Base-by-base conservation (phyloP, 305 asterid species). In the Fraxinus albicans region DNA sequence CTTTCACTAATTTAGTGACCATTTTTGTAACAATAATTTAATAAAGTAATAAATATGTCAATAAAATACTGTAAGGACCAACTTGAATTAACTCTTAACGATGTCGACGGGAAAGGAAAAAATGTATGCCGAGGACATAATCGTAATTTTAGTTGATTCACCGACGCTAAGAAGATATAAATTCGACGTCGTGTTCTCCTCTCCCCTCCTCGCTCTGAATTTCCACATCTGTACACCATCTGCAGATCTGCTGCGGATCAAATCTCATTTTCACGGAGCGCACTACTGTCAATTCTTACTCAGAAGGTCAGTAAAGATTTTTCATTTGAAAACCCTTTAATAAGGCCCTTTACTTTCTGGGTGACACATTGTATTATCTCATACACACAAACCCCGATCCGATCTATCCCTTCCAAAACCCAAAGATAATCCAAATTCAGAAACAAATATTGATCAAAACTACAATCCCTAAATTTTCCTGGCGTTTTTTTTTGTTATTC, bases 371-470 rank as follows among this genome's bases (percentile, higher is more conserved):
- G 76, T 31, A 60, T 75, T 31, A 8, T 80, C 81, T 77, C 67
- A 31, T 9, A 63, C 23, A 21, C 77, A 8, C 60, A 6, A 36
- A 21, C 7, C 27, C 75, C 27, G 79, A 83, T 88, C 83, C 58
- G 50, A 42, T 42, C 50, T 15, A 44, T 40, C 47, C 34, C 63
- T 80, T 6, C 82, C 78, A 44, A 34, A 19, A 5, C 29, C 83
- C 60, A n/a, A 50, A 76, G 35, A 19, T 13, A 31, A 38, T 70
- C 60, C 77, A 35, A 69, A 35, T 79, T 80, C 72, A 9, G 77
- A 65, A 53, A 73, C 90, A 84, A 88, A 79, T 87, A 88, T 87
- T 77, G 86, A 78, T 75, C 15, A n/a, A 60, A 72, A 80, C 70
- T 77, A 75, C 73, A 23, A 25, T 69, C 81, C 65, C 69, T 7